Conservation (phyloP, 2,329 filamentous ascomycete genomes). For the Neofusicoccum umdonicola region DNA sequence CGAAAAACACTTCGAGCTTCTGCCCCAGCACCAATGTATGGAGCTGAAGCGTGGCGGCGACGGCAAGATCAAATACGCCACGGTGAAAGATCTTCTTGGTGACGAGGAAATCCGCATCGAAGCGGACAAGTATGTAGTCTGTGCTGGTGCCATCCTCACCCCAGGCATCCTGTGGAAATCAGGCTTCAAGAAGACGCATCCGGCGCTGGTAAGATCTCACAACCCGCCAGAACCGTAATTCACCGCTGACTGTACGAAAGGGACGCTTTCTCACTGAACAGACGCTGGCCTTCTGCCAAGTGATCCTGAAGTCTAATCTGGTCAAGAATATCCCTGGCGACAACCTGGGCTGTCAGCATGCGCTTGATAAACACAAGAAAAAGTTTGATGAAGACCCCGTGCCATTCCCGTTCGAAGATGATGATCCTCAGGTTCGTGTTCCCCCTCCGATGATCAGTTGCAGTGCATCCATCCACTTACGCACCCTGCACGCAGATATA, state of each 20-base stretch:
- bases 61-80: background rate
- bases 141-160: slow-evolving; percentile 27
- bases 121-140: slow-evolving; percentile 27
- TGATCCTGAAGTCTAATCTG: slow-evolving; percentile 22
- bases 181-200: slow-evolving; percentile 15
- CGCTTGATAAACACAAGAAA: background rate
- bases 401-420: background rate
- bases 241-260: background rate
- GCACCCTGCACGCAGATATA: background rate
- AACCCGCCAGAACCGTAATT: background rate
- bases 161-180: slow-evolving; percentile 26
- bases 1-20: background rate
- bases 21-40: background rate
- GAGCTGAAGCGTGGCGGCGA: background rate
- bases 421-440: background rate
- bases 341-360: background rate
- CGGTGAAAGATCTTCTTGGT: background rate
- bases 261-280: slow-evolving; percentile 12
- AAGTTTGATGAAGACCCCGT: background rate
- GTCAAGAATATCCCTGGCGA: background rate
- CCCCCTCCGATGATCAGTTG: background rate
- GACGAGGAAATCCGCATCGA: slow-evolving; percentile 17
- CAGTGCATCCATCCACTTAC: background rate
- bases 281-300: slow-evolving; percentile 28
- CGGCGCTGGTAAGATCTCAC: background rate